phyloP scores from a whole-genome alignment of 2,329 filamentous ascomycete species.

The Botryotinia globosa region DNA sequence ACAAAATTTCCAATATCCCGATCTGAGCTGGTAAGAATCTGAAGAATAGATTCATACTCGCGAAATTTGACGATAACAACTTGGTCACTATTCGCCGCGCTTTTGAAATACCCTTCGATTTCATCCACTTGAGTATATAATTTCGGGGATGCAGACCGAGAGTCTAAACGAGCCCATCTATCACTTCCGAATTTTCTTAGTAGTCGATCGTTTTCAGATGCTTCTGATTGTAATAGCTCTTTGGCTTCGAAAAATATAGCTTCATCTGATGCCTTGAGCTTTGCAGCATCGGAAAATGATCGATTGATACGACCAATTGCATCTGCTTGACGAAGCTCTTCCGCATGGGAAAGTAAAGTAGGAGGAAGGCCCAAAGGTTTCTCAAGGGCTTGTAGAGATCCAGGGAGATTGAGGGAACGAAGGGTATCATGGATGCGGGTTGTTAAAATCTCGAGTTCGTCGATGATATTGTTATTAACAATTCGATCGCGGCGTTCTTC shows the following conservation, averaged over 20 bases:
- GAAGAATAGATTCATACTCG: conserved; percentile 70
- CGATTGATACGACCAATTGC: conserved; percentile 73
- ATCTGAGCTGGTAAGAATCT: conserved; percentile 74
- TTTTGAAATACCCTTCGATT: conserved; percentile 83
- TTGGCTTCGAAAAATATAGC: conserved; percentile 80
- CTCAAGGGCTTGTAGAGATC: conserved; percentile 89
- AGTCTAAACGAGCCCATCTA: conserved; percentile 72
- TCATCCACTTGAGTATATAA: conserved; percentile 49
- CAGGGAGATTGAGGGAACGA: conserved; percentile 81
- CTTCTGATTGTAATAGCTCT: conserved; percentile 73
- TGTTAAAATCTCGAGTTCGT: conserved; percentile 78
- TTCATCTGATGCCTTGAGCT: conserved; percentile 76
- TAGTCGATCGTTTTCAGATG: conserved; percentile 75
- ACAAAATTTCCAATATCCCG: conserved; percentile 83
- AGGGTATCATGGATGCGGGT: conserved; percentile 75
- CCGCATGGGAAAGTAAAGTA: conserved; percentile 81
- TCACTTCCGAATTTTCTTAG: conserved; percentile 81
- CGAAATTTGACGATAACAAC: conserved; percentile 69
- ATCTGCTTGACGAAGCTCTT: conserved; percentile 89
- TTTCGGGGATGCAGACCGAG: conserved; percentile 60
- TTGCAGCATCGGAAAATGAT: conserved; percentile 85
- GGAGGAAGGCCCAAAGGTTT: conserved; percentile 90
- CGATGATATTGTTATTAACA: conserved; percentile 83
- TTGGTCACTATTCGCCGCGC: conserved; percentile 63
- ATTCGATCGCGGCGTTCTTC: conserved; percentile 87